Base-by-base conservation (phyloP, 306 rosid species). In the Cyclanthera cordifolia region DNA sequence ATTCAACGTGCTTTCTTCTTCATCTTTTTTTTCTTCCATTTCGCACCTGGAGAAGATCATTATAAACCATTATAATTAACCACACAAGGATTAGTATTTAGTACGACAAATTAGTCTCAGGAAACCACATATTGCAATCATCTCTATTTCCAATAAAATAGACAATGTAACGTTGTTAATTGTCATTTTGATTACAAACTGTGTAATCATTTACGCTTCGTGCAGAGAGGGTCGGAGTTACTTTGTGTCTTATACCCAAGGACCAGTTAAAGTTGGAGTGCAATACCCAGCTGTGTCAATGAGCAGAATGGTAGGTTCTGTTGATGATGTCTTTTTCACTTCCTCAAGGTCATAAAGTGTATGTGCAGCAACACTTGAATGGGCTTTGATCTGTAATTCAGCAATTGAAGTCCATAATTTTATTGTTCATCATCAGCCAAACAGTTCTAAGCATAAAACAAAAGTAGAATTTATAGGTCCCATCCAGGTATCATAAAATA, bases 21-120 rank as follows among this genome's bases (percentile, higher is more conserved):
- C 96, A 76, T 93, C 96, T 85, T 93, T 93, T 79, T 81, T 93
- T 79, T 93, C 99, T 81, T 93, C 99, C 96, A 93, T 90, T 67
- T 90, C 96, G 73, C 95, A 93, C 71, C 96, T 90, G 83, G 77
- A 73, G 77, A 78, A 73, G 77, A 82, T 72, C 47, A 69, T 69
- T 52, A 71, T 75, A 24, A 49, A 74, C 81, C 30, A 60, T 32
- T 34, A 41, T 52, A 7, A 13, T 37, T 12, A 51, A 37, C 51
- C 50, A 68, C 2, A n/a, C 17, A 30, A 30, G 27, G 49, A 69
- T 28, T 50, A 17, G 17, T 6, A 20, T 20, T 32, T 32, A 32
- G 37, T 32, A 32, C 34, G 5, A 20, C 2, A 41, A 41, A 63
- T 63, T 20, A 41, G 69, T 63, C 34, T 21, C 47, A 4, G 50